Evolutionary conservation across 2,329 filamentous ascomycete genomes (phyloP).

Genomic region (Clonostachys rosea): DNA sequence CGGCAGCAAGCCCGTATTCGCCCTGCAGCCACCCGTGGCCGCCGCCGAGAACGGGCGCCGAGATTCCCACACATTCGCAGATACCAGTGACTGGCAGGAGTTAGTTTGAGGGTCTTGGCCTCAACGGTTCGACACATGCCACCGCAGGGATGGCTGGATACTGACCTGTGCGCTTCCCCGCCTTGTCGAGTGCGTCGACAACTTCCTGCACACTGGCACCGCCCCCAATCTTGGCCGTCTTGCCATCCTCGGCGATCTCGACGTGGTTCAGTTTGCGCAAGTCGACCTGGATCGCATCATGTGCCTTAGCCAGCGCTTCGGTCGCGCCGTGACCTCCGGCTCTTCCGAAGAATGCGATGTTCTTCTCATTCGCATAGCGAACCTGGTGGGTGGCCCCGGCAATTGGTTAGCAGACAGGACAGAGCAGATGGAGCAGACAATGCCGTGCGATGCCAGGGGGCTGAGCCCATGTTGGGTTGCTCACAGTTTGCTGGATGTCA

Average conservation of each 20-base stretch:
- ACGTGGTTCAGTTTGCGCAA: conserved; percentile 29
- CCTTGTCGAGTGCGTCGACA: conserved; percentile 32
- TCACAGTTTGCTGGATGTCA: conserved; percentile 1
- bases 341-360: conserved; percentile 37
- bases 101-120: not conserved
- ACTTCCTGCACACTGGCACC: conserved; percentile 32
- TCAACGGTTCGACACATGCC: no score
- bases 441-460: not conserved
- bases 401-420: not conserved
- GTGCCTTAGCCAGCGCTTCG: conserved; percentile 32
- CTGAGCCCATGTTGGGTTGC: not conserved
- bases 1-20: conserved; percentile 40
- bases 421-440: not conserved
- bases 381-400: not conserved
- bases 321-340: conserved; percentile 39
- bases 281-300: conserved; percentile 36
- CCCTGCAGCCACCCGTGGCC: conserved; percentile 47
- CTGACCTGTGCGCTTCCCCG: conserved; percentile 34
- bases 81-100: conserved; percentile 27
- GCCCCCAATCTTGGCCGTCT: conserved; percentile 33
- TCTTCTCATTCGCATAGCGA: conserved; percentile 29
- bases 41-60: conserved; percentile 45
- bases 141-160: not conserved
- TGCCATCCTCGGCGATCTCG: conserved; percentile 23
- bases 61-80: conserved; percentile 32